Evolutionary conservation across 768 basidiomycete species (phyloP).

Genomic region (Favolaschia claudopus): DNA sequence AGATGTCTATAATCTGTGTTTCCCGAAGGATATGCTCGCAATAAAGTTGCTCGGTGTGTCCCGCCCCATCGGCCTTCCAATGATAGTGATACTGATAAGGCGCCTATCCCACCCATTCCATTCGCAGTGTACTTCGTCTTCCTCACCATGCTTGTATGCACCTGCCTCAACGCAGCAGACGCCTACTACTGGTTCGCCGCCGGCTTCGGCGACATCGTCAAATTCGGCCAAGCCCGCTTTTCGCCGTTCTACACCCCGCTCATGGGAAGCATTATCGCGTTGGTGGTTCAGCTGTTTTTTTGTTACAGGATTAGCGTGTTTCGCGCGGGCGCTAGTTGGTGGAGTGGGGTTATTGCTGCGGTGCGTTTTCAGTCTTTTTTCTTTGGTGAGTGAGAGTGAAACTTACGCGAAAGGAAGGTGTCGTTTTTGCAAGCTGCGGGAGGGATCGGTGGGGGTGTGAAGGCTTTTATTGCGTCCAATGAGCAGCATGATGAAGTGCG

Average conservation of each 20-base stretch:
- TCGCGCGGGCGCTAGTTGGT: slow-evolving; percentile 14
- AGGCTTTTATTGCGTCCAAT: slow-evolving; percentile 11
- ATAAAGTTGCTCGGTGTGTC: slow-evolving; percentile 30
- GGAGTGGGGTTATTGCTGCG: slow-evolving; percentile 13
- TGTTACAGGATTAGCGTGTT: slow-evolving; percentile 40
- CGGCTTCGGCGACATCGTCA: slow-evolving; percentile 36
- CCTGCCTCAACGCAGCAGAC: slow-evolving; percentile 33
- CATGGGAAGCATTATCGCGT: slow-evolving; percentile 31
- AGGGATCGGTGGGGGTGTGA: slow-evolving; percentile 25
- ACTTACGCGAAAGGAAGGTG: slow-evolving; percentile 13
- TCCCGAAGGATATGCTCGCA: slow-evolving; percentile 27
- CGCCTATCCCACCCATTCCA: background rate
- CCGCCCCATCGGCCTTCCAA: background rate
- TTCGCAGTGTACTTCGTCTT: slow-evolving; percentile 34
- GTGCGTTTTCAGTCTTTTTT: slow-evolving; percentile 6
- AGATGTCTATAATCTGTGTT: slow-evolving; percentile 31
- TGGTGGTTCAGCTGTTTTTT: slow-evolving; percentile 40
- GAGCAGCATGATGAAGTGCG: slow-evolving; percentile 9
- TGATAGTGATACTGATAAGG: background rate
- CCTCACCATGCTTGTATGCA: slow-evolving; percentile 33
- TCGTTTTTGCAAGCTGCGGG: slow-evolving; percentile 26
- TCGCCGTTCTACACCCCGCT: slow-evolving; percentile 37
- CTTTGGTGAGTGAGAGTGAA: background rate
- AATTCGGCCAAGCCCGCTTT: slow-evolving; percentile 29
- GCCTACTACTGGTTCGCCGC: slow-evolving; percentile 35